These are phyloP conservation scores for Persicaria maculosa DNA, from an alignment of 148 eudicot species.

Conservation along the genomic window DNA sequence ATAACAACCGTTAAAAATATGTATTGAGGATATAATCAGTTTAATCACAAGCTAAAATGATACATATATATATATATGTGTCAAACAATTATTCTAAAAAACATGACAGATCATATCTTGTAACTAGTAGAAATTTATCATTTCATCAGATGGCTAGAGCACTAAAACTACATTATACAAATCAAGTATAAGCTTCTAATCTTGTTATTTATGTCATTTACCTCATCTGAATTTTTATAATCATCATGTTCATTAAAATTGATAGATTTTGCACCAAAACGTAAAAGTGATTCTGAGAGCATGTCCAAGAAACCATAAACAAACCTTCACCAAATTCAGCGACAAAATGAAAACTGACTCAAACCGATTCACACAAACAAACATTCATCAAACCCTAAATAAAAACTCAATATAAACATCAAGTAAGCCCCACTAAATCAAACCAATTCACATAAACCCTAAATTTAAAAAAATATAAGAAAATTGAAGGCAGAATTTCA, in stretches of 20 bases:
- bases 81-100: too few species aligned
- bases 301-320: conserved; percentile 33
- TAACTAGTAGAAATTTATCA: not conserved
- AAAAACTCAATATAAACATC: not conserved
- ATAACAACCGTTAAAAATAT: too few species aligned
- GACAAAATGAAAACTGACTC: too few species aligned
- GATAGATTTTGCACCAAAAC: conserved; percentile 81
- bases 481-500: too few species aligned
- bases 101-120: too few species aligned
- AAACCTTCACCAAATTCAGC: too few species aligned
- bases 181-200: not conserved
- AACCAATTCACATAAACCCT: too few species aligned
- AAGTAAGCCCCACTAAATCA: not conserved
- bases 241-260: conserved; percentile 13
- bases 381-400: not conserved
- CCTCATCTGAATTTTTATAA: conserved; percentile 40
- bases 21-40: too few species aligned
- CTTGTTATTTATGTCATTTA: conserved; percentile 9
- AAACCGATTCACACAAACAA: not conserved
- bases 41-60: too few species aligned
- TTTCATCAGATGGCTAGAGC: not conserved
- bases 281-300: conserved; percentile 75
- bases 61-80: too few species aligned
- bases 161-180: not conserved
- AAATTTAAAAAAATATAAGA: too few species aligned